These are phyloP conservation scores for Lunularia cruciata DNA, from an alignment of 225 moss, liverwort and hornwort species.

Conservation along the genomic window DNA sequence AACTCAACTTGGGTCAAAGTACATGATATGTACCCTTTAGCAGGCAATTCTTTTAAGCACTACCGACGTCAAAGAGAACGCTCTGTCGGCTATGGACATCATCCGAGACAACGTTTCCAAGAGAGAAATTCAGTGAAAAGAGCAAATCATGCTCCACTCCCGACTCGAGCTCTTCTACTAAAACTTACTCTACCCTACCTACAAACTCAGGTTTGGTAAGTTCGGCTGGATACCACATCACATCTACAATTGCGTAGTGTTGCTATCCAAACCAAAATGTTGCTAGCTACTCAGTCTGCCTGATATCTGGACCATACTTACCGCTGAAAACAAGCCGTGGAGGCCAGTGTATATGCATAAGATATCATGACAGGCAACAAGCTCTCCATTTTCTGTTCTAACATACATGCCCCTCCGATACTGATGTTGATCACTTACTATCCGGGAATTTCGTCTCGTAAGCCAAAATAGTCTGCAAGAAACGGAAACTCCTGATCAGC, in stretches of 20 bases:
- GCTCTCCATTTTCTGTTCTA: background rate
- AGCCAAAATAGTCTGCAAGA: constrained; percentile 58
- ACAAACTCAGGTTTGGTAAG: constrained; percentile 5
- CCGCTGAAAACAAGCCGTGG: constrained; percentile 15
- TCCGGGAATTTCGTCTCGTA: constrained; percentile 97
- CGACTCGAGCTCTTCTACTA: constrained; percentile 2
- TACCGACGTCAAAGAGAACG: background rate
- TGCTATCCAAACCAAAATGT: constrained; percentile 9
- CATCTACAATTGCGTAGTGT: constrained; percentile 9
- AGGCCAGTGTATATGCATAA: background rate
- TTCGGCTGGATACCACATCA: constrained; percentile 3
- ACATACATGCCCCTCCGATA: background rate
- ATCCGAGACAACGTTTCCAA: background rate
- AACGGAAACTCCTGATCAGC: too few relatives aligned
- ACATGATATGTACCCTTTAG: background rate
- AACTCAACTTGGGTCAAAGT: background rate
- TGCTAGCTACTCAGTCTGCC: background rate
- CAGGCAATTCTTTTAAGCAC: background rate
- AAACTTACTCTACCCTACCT: constrained; percentile 6
- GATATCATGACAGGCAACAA: background rate
- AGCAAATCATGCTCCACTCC: background rate
- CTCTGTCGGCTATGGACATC: constrained; percentile 3
- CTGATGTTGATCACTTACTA: constrained; percentile 48
- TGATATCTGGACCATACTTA: constrained; percentile 4
- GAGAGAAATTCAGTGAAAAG: background rate